Base-by-base conservation (phyloP, 2,329 filamentous ascomycete genomes). In the Fusarium chuoi region DNA sequence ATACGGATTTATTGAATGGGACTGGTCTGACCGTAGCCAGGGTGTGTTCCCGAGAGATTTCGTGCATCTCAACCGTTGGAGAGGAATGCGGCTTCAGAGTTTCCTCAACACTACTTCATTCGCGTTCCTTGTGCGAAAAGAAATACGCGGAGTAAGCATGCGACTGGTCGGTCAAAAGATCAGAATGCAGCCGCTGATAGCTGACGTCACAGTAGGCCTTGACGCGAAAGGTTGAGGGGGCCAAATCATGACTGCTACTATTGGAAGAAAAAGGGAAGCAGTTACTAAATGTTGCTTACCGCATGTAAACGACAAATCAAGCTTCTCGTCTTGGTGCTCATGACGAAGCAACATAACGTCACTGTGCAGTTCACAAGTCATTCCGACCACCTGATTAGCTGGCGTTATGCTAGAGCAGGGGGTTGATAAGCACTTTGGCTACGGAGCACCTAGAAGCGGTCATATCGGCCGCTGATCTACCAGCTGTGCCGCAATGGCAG, bases 321-420 rank as follows among this genome's bases (percentile, higher is more conserved):
- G 10, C 4, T 6, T 7, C 7, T 15, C 20, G 3, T 6, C 13
- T 17, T 30, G 26, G 26, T 30, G 28, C 7, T 13, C 1, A 49
- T 20, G 22, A 18, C 22, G 22, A 33, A 24, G 46, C 15, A 24
- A 24, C 2, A 24, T 18, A 5, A 33, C 46, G 46, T 49, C 28
- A 49, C 8, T 14, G 28, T 24, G 28, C 46, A 49, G 46, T 2
- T 49, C 15, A 13, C 7, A 49, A n/a, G 4, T 33, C 46, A 49
- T 33, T 14, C 0, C 11, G 15, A 18, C 11, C 1, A 14, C 0
- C 15, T 30, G 28, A 30, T n/a, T 30, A 2, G 46, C 30, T 2
- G 14, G 1, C 3, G 3, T 5, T 13, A 10, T 49, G 22, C 15
- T 3, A 0, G 3, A 0, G 6, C 28, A 49, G 11, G 46, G 28